Evolutionary conservation across 768 basidiomycete species (phyloP).

Genomic region (Trametes elegans): DNA sequence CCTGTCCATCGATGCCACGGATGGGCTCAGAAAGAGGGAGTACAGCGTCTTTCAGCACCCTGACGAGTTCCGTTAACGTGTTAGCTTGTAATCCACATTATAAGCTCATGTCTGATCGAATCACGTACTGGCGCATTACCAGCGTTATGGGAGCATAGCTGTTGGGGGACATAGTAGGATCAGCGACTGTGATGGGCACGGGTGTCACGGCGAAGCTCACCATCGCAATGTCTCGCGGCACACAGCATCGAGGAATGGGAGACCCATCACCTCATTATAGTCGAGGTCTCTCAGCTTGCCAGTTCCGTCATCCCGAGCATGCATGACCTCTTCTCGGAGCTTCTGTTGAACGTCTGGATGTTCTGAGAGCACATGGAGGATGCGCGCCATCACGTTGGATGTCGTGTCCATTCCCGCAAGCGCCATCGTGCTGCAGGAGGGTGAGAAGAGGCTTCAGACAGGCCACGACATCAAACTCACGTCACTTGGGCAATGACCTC

Average conservation of each 20-base stretch:
- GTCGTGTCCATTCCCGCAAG: constrained; percentile 30
- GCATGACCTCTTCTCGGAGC: constrained; percentile 25
- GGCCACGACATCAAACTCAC: constrained; percentile 1
- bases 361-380: constrained; percentile 26
- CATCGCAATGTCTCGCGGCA: constrained; percentile 58
- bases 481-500: constrained; percentile 37
- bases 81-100: neutral
- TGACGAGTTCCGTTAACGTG: neutral
- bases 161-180: neutral
- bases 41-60: constrained; percentile 21
- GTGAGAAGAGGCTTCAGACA: neutral
- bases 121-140: constrained; percentile 10
- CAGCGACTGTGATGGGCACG: too few relatives aligned
- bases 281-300: constrained; percentile 29
- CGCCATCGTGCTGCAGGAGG: constrained; percentile 18
- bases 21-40: constrained; percentile 34
- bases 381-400: constrained; percentile 21
- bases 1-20: constrained; percentile 28
- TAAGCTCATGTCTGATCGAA: neutral
- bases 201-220: constrained; percentile 41
- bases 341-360: constrained; percentile 37
- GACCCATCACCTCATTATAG: constrained; percentile 15
- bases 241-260: constrained; percentile 67
- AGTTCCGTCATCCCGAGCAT: constrained; percentile 23
- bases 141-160: constrained; percentile 14